phyloP scores from a whole-genome alignment of 805 yeast species.

The Candida alai region DNA sequence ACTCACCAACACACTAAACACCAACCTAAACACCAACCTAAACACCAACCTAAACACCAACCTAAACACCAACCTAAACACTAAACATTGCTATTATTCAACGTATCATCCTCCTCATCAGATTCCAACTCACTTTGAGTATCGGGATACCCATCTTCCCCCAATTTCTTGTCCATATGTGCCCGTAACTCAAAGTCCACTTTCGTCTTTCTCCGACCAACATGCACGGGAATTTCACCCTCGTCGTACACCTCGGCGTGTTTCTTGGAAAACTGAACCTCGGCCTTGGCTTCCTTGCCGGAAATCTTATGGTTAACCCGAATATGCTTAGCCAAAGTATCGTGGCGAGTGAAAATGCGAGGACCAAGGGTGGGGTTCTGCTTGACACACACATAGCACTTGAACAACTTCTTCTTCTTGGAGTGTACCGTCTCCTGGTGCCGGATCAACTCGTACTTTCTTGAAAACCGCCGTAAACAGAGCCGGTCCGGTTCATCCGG shows the following conservation, averaged over 20 bases:
- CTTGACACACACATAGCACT: slow-evolving; percentile 82
- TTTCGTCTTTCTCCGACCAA: slow-evolving; percentile 42
- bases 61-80: neutral
- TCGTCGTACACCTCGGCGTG: slow-evolving; percentile 47
- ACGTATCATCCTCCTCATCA: slow-evolving; percentile 14
- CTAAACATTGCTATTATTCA: slow-evolving; percentile 3
- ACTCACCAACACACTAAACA: neutral
- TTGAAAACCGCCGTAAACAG: slow-evolving; percentile 40
- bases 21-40: neutral
- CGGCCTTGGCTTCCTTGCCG: slow-evolving; percentile 46
- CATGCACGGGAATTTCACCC: slow-evolving; percentile 45
- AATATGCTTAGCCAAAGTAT: slow-evolving; percentile 90
- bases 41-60: slow-evolving; percentile 1
- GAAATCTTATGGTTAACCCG: slow-evolving; percentile 44
- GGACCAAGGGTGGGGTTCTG: slow-evolving; percentile 52
- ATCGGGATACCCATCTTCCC: slow-evolving; percentile 8
- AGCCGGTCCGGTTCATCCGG: slow-evolving; percentile 39
- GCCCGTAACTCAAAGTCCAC: slow-evolving; percentile 44
- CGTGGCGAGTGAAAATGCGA: slow-evolving; percentile 89
- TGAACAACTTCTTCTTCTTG: slow-evolving; percentile 74
- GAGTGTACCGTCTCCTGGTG: slow-evolving; percentile 98
- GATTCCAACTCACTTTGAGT: slow-evolving; percentile 12
- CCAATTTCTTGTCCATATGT: slow-evolving; percentile 37
- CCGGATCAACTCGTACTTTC: slow-evolving; percentile 87
- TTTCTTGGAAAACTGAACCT: slow-evolving; percentile 42